Percentiles rank a stretch among this genome's conserved stretches.
Evolutionary conservation across 768 basidiomycete genomes (phyloP).

Genomic region (Auriscalpium microsporum): DNA sequence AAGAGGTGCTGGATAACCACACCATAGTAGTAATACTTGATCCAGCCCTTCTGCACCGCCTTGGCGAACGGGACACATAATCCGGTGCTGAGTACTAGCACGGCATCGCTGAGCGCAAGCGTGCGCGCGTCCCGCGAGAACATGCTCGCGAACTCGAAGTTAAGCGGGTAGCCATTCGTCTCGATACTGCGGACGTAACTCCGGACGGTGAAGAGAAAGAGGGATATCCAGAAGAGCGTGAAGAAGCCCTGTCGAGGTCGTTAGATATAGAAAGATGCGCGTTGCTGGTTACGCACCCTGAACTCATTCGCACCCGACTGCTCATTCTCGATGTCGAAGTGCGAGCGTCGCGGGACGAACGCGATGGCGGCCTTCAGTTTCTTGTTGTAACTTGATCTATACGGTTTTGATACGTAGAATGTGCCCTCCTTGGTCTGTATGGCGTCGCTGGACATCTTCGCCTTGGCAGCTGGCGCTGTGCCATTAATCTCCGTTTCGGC

Average conservation of each 20-base stretch:
- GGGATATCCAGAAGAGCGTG: slow-evolving; percentile 86
- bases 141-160: slow-evolving; percentile 74
- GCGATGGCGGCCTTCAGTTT: slow-evolving; percentile 77
- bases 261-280: neutral
- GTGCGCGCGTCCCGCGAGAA: slow-evolving; percentile 80
- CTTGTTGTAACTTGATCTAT: slow-evolving; percentile 64
- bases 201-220: slow-evolving; percentile 73
- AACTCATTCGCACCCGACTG: slow-evolving; percentile 75
- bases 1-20: slow-evolving; percentile 70
- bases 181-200: slow-evolving; percentile 75
- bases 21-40: slow-evolving; percentile 73
- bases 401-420: slow-evolving; percentile 67
- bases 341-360: slow-evolving; percentile 79
- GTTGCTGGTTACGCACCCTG: slow-evolving; percentile 36
- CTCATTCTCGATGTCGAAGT: slow-evolving; percentile 77
- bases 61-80: slow-evolving; percentile 81
- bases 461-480: slow-evolving; percentile 1
- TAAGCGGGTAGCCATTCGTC: slow-evolving; percentile 68
- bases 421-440: slow-evolving; percentile 56
- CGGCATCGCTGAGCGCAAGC: slow-evolving; percentile 75
- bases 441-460: slow-evolving; percentile 9
- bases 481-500: neutral
- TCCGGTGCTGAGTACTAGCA: slow-evolving; percentile 69
- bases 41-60: slow-evolving; percentile 68
- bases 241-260: slow-evolving; percentile 68